A percentile compares a stretch with the other conserved stretches of the same genome.
phyloP scores from a whole-genome alignment of 495 filamentous ascomycete genomes.

The Tuber borchii region DNA sequence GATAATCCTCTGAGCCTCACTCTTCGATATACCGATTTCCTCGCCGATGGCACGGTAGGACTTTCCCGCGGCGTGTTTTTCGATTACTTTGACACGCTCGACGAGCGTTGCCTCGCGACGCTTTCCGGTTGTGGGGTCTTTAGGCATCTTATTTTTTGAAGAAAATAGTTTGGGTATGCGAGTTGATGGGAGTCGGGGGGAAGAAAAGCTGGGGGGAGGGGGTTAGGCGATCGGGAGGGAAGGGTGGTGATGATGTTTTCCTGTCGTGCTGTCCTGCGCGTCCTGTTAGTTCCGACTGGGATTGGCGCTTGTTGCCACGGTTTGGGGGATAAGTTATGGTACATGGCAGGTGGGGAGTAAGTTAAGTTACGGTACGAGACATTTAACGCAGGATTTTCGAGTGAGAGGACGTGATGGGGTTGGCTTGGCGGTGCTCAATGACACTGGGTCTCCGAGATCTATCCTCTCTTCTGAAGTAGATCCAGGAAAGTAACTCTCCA shows the following conservation, averaged over 20 bases:
- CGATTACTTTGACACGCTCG: constrained; percentile 11
- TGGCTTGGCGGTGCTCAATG: not conserved
- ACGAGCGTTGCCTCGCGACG: constrained; percentile 8
- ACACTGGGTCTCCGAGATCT: not conserved
- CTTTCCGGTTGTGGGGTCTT: constrained; percentile 6
- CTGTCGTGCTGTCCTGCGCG: constrained; percentile 4
- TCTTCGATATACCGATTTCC: constrained; percentile 3
- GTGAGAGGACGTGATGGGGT: not conserved
- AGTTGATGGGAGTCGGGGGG: not conserved
- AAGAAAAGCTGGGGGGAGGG: not conserved
- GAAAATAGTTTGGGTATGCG: not conserved
- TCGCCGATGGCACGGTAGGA: constrained; percentile 8
- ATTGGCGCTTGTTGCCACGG: not conserved
- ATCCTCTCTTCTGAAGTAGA: not conserved
- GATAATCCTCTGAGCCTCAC: constrained; percentile 7
- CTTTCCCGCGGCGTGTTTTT: constrained; percentile 11
- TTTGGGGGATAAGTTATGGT: constrained; percentile 1
- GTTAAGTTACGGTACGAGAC: constrained; percentile 2
- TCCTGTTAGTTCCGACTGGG: constrained; percentile 3
- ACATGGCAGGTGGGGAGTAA: not conserved
- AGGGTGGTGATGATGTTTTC: not conserved
- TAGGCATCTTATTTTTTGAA: not conserved
- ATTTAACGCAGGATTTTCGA: not conserved
- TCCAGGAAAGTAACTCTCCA: not conserved
- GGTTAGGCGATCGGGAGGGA: not conserved